Evolutionary conservation across 1,284 basidiomycete species (phyloP), one percentile per base, ranked within the genome.

Genomic region (Moniliella sp.): DNA sequence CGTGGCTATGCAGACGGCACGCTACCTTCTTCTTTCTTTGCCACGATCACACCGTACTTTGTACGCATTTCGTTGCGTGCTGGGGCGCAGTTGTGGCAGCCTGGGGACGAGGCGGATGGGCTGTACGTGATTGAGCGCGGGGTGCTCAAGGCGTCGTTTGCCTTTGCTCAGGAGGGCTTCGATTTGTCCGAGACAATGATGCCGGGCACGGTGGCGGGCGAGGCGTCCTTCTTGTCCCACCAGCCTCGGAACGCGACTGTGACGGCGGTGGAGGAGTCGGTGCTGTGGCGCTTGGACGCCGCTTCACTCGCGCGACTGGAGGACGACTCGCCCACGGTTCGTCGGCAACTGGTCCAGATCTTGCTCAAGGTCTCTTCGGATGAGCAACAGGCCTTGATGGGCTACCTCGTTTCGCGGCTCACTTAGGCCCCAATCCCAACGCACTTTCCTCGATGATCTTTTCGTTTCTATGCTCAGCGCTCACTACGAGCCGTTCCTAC

Each of bases 21-120:
- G 13, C 8, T 29, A 5, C 13, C 28, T 17, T n/a, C 26, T 12
- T 10, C 31, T 12, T 28, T 27, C 25, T 28, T 35, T 27, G 28
- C 28, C 23, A 26, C 21, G 12, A 14, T 35, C 17, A 23, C 21
- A 15, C 30, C 30, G 8, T 31, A 31, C 7, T 31, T 31, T 10
- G 25, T 14, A 8, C 23, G 16, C 19, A 15, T 31, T 9, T 15
- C 4, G 14, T n/a, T 31, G 19, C 16, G 19, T 12, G 18, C 23
- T 18, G 30, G 73, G 0, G 61, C 67, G 18, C 65, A 74, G 0
- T 65, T 91, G 0, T 91, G 79, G 79, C 65, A 62, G 4, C 74
- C 75, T 35, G 73, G 70, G 13, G 78, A 84, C 27, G 50, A 61
- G 0, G 68, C 83, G 0, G 78, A 88, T 53, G 81, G 78, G 11